Evolutionary conservation across 164 flowering plant species (phyloP).

Genomic region (Hamamelis virginiana): DNA sequence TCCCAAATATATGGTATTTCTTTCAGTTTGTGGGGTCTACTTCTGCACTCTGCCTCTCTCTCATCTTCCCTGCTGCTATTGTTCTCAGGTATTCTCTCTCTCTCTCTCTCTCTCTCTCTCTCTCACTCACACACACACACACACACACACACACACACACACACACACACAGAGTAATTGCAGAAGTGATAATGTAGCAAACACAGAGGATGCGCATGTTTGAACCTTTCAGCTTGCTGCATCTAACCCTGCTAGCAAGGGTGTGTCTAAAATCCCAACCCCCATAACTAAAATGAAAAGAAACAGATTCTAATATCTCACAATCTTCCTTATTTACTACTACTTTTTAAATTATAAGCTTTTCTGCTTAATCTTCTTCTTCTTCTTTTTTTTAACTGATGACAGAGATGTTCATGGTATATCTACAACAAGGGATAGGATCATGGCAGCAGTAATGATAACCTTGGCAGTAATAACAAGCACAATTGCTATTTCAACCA

Average conservation of each 20-base stretch:
- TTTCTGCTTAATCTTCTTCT: neutral
- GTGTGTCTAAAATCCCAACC: too few species aligned
- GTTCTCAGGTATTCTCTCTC: slow-evolving; percentile 56
- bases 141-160: too few species aligned
- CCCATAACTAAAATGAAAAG: too few species aligned
- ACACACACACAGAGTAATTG: too few species aligned
- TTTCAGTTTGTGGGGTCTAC: slow-evolving; percentile 92
- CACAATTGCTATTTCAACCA: slow-evolving; percentile 65
- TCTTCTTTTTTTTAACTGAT: slow-evolving; percentile 1
- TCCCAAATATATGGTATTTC: slow-evolving; percentile 86
- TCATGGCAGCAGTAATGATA: slow-evolving; percentile 58
- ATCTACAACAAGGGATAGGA: slow-evolving; percentile 60
- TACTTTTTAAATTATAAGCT: neutral
- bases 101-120: neutral
- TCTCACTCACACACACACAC: too few species aligned
- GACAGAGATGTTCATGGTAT: slow-evolving; percentile 77
- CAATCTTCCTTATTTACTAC: neutral
- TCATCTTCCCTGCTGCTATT: slow-evolving; percentile 89
- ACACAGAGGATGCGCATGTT: too few species aligned
- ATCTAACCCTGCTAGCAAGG: too few species aligned
- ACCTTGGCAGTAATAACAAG: slow-evolving; percentile 67
- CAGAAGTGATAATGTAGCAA: too few species aligned
- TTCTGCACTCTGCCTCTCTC: slow-evolving; percentile 63
- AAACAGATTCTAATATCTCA: neutral
- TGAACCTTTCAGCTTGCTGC: too few species aligned